A percentile compares a stretch with the other conserved stretches of the same genome.
Evolutionary conservation across 306 rosid species (phyloP).

Genomic region (cucumber (Cucumis sativus)): Cucumber_9930_V3 NC_026657.2:38376501-38377000

Average conservation of each 20-base stretch:
- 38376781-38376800: background rate
- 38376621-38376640: background rate
- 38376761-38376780: background rate
- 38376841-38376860: too few species aligned
- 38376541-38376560: background rate
- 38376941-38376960: too few species aligned
- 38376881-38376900: too few species aligned
- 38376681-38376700: background rate
- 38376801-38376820: too few species aligned
- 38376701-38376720: background rate
- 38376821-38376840: too few species aligned
- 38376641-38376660: background rate
- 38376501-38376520: constrained; percentile 13
- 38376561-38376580: background rate
- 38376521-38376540: background rate
- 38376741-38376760: background rate
- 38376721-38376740: background rate
- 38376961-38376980: too few species aligned
- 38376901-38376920: too few species aligned
- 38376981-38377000: too few species aligned
- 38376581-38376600: background rate
- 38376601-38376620: background rate
- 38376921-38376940: too few species aligned
- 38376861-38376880: too few species aligned
- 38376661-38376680: background rate